Percentiles rank a stretch among this genome's conserved stretches.
Evolutionary conservation across 2,329 filamentous ascomycete genomes (phyloP).

Genomic region (Cordyceps tenuipes): DNA sequence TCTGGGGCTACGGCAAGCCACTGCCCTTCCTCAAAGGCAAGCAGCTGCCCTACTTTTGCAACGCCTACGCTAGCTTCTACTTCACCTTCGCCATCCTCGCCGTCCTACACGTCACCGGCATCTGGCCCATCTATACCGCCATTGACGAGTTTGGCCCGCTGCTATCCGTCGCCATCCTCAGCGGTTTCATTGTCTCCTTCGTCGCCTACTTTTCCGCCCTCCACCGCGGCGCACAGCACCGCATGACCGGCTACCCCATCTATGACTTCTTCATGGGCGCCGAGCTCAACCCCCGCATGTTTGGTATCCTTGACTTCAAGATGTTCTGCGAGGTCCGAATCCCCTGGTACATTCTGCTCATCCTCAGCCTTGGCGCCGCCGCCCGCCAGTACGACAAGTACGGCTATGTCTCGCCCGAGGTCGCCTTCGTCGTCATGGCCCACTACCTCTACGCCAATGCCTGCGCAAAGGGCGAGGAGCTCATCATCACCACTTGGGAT

Average conservation of each 20-base stretch:
- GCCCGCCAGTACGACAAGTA: conserved; percentile 77
- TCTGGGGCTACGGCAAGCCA: conserved; percentile 82
- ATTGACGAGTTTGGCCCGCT: conserved; percentile 93
- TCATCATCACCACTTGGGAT: conserved; percentile 86
- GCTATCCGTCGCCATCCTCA: conserved; percentile 86
- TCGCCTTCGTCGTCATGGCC: conserved; percentile 76
- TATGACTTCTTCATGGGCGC: conserved; percentile 95
- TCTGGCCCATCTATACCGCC: conserved; percentile 85
- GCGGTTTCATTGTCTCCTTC: conserved; percentile 75
- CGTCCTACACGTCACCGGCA: conserved; percentile 69
- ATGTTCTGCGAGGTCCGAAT: conserved; percentile 95
- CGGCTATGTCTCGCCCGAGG: conserved; percentile 80
- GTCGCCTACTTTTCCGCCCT: conserved; percentile 82
- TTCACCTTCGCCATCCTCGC: conserved; percentile 65
- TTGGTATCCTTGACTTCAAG: conserved; percentile 82
- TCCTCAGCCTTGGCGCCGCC: conserved; percentile 67
- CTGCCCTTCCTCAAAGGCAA: conserved; percentile 73
- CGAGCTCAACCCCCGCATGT: conserved; percentile 82
- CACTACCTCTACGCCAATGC: conserved; percentile 90
- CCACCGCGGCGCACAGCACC: conserved; percentile 71
- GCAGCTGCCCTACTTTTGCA: conserved; percentile 92
- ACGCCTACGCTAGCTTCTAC: conserved; percentile 80
- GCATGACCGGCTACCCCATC: conserved; percentile 79
- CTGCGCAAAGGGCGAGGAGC: conserved; percentile 84
- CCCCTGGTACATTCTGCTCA: conserved; percentile 84